Base-by-base conservation (phyloP, 192 early-diverging fungal genomes). In the Backusella macrospora region DNA sequence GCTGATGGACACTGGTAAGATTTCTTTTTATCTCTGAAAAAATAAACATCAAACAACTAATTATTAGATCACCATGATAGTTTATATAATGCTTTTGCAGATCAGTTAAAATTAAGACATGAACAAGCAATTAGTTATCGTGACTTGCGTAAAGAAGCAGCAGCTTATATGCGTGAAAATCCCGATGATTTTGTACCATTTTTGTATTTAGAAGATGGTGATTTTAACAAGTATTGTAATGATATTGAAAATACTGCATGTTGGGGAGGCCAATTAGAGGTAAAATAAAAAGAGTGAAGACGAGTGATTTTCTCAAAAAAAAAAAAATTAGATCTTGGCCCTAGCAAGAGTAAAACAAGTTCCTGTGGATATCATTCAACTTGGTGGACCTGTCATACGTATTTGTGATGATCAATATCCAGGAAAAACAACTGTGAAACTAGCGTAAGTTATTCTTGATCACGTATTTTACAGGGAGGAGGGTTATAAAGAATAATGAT, bases 231-330 rank as follows among this genome's bases (percentile, higher is more conserved):
- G 23, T 94, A 98, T 72, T 97, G 96, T 79, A 70, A 90, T 73
- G 86, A 88, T 37, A 80, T 98, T 16, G 94, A 94, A 74, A 74
- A 76, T 18, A 94, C 95, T 0, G 93, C 96, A 1, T 85, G 87
- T 5, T 99, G 97, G 97, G 97, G 97, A 74, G 96, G 97, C 9
- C 92, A 99, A 70, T 84, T 91, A 16, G 97, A 99, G 86, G 92
- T 93, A 82, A 65, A 16, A 26, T 52, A 29, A 34, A 15, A 45
- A 40, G 3, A 55, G 45, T 29, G 21, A 12, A 18, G n/a, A 14
- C 1, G 14, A 5, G 39, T 40, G 21, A 59, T 59, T 59, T 55
- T 26, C 23, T 43, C 7, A 9, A 10, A 5, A 59, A 12, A 13
- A 38, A 15, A 59, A 44, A 70, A n/a, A 59, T 13, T 72, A 94